Base-by-base conservation (phyloP, 768 basidiomycete species). In the Serpula lacrymans region DNA sequence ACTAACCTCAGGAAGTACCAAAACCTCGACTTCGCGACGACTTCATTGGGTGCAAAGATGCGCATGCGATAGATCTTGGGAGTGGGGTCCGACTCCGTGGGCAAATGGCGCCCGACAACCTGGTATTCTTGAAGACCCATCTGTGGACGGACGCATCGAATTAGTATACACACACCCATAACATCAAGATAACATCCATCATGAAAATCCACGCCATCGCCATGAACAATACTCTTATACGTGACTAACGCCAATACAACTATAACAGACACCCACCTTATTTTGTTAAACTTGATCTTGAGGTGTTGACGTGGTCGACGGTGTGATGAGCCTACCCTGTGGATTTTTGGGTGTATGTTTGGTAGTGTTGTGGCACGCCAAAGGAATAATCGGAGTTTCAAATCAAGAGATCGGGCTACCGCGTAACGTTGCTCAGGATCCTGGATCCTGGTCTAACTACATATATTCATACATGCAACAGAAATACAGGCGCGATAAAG, bases 1-100 rank as follows among this genome's bases (percentile, higher is more conserved):
- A 54, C 81, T 54, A 49, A 87, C 87, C 86, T 83, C 46, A 99
- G 75, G 82, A 95, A 99, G 74, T 97, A 97, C 95, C 96, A 98
- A 86, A 96, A 99, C 45, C 95, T 84, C 37, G 91, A 95, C 76
- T 99, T 98, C 57, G 96, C 95, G 58, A 99, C 92, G 52, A 97
- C 93, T 49, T 96, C 91, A 65, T 97, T 97, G 51, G 92, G 91
- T 51, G 96, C 93, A 63, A 98, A 99, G 61, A 98, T 96, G 68
- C 95, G 87, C 95, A 97, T 97, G 57, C 95, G 88, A 78, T 89
- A 97, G 69, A 98, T 94, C 81, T 98, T 97, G 47, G 96, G 96
- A 46, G 78, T 88, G 41, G 91, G 90, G 51, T 96, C 89, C 49
- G 77, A 64, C 73, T 92, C 91, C 40, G 92, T 93, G 60, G 96